Evolutionary conservation across 768 basidiomycete genomes (phyloP), one percentile per base, ranked within the genome.

Genomic region (Suillus sp.): DNA sequence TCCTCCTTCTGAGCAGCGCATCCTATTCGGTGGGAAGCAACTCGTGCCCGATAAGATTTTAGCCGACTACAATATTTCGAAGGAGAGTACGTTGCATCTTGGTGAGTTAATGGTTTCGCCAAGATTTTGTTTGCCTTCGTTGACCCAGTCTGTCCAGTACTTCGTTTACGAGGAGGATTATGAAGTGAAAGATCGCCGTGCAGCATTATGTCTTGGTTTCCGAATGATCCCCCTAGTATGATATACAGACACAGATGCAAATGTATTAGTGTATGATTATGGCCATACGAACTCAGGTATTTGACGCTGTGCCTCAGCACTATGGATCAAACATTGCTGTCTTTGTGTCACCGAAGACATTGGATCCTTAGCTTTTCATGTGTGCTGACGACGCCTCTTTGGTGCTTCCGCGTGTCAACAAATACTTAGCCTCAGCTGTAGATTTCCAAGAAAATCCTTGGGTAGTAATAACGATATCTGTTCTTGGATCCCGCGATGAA

Each of bases 11-110:
- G 62, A 63, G 47, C 62, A 59, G 34, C 62, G 56, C 22, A 58
- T 63, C 42, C 45, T 63, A 32, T 63, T 59, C 56, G 32, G 62
- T 32, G 62, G 62, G n/a, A 63, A 63, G 42, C 81, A 83, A 69
- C 72, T 81, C 59, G 80, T 80, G 66, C 80, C 81, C 62, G 81
- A 80, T 47, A 78, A 79, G 65, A 72, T 73, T 75, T 67, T 79
- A 47, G 78, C 78, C 32, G 81, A 83, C 68, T 82, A 80, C 75
- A 79, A 78, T 69, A 79, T 79, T 59, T 77, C 75, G 65, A 77
- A 78, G 68, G 77, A 78, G 70, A 75, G 68, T 27, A 79, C 77
- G 43, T 47, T 78, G 42, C 75, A 77, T 64, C 69, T 79, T 43
- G 78, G 62, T 63, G 38, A 38, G 57, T 54, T 7, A 37, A 34